Evolutionary conservation across 495 filamentous ascomycete species (phyloP).

Genomic region (Astrocystis sublimbata): DNA sequence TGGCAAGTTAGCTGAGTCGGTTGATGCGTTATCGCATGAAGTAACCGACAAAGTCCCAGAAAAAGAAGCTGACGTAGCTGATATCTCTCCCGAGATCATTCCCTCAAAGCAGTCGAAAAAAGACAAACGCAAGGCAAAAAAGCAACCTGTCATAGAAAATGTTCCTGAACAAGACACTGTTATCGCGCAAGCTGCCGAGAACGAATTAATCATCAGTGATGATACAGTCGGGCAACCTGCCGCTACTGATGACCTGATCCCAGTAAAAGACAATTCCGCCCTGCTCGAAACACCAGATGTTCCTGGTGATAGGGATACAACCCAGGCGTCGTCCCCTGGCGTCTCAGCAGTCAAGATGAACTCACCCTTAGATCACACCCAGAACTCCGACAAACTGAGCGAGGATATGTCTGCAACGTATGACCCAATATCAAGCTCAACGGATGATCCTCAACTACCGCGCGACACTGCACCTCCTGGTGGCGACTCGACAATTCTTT

Average conservation of each 20-base stretch:
- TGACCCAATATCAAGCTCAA: not conserved
- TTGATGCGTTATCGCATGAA: not conserved
- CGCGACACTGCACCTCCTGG: not conserved
- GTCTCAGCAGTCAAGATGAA: not conserved
- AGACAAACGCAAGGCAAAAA: conserved; percentile 34
- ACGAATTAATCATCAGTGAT: not conserved
- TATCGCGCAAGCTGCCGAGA: not conserved
- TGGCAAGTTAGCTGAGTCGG: conserved; percentile 23
- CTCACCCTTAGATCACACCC: not conserved
- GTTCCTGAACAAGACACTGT: conserved; percentile 24
- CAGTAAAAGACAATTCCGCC: not conserved
- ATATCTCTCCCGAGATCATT: conserved; percentile 18
- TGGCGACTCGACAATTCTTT: not conserved
- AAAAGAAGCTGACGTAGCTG: conserved; percentile 1
- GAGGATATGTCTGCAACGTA: not conserved
- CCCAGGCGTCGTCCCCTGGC: conserved; percentile 9
- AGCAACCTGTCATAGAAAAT: conserved; percentile 19
- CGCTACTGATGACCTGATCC: not conserved
- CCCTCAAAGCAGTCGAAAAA: conserved; percentile 35
- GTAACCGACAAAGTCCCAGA: not conserved
- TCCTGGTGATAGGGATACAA: conserved; percentile 8
- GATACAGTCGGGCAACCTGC: not conserved
- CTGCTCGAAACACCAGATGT: not conserved
- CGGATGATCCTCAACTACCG: not conserved
- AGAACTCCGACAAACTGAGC: not conserved